Evolutionary conservation across 306 rosid species (phyloP).

Genomic region (Cicer cuneatum): DNA sequence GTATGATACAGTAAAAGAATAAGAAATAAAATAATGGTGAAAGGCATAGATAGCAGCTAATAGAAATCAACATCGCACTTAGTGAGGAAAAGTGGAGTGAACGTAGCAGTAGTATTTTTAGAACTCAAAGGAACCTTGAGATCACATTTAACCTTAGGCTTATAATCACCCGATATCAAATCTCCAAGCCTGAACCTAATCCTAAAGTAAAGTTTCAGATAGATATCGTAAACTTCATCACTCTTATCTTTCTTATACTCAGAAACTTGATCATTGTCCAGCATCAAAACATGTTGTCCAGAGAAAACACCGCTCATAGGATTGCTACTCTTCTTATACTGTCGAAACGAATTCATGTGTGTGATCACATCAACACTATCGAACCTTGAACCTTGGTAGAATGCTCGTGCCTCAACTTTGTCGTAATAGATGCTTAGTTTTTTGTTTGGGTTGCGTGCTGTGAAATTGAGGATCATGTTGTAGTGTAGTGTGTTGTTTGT

Average conservation of each 20-base stretch:
- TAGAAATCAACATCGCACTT: constrained; percentile 54
- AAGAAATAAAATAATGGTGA: no score
- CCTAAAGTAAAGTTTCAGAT: constrained; percentile 59
- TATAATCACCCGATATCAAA: constrained; percentile 32
- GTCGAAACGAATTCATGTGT: constrained; percentile 44
- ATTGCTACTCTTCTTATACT: constrained; percentile 52
- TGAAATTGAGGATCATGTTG: constrained; percentile 52
- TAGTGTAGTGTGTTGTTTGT: constrained; percentile 48
- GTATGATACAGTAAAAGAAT: no score
- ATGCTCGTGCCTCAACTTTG: constrained; percentile 46
- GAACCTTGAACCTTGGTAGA: constrained; percentile 45
- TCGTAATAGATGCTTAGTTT: constrained; percentile 56
- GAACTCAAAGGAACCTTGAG: constrained; percentile 54
- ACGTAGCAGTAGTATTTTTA: constrained; percentile 29
- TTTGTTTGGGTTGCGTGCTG: constrained; percentile 61
- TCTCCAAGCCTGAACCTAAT: constrained; percentile 58
- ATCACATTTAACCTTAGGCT: constrained; percentile 63
- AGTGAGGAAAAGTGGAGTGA: constrained; percentile 43
- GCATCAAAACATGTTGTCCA: constrained; percentile 43
- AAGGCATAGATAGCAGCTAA: neutral
- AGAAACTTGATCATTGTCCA: constrained; percentile 7
- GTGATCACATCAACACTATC: constrained; percentile 38
- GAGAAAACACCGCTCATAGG: constrained; percentile 49
- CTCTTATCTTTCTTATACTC: constrained; percentile 49
- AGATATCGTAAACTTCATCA: constrained; percentile 47